phyloP scores from a whole-genome alignment of 2,329 filamentous ascomycete genomes.

The Fusarium subtropicale region DNA sequence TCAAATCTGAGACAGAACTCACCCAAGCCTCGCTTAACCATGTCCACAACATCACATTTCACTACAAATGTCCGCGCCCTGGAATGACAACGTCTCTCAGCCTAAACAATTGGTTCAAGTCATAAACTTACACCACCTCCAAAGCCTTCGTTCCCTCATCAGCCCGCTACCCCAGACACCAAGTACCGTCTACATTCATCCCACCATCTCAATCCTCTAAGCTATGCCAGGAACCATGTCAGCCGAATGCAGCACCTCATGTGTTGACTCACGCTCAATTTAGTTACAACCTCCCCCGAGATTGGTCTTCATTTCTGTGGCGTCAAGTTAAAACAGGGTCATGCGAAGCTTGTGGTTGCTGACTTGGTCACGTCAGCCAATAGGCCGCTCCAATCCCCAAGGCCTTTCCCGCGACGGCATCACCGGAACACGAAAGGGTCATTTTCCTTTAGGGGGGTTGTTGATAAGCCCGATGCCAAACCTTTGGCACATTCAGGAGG shows the following conservation, averaged over 20 bases:
- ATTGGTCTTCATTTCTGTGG: constrained; percentile 8
- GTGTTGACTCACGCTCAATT: constrained; percentile 2
- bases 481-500: neutral
- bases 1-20: constrained; percentile 6
- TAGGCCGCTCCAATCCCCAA: constrained; percentile 1
- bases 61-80: neutral
- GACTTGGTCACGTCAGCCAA: constrained; percentile 41
- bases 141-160: constrained; percentile 12
- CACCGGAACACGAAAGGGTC: constrained; percentile 25
- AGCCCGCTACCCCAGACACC: constrained; percentile 10
- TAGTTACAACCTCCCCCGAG: constrained; percentile 14
- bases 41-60: neutral
- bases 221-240: constrained; percentile 22
- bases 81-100: constrained; percentile 20
- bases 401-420: constrained; percentile 3
- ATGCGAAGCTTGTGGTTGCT: constrained; percentile 28
- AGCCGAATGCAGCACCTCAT: constrained; percentile 10
- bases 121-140: constrained; percentile 30
- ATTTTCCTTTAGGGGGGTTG: constrained; percentile 13
- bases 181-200: constrained; percentile 33
- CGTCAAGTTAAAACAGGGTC: constrained; percentile 22
- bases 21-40: neutral
- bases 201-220: constrained; percentile 25
- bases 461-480: constrained; percentile 1
- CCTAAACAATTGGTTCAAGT: constrained; percentile 18